phyloP scores from a whole-genome alignment of 331 rosid species.

The Arachis monticola region DNA sequence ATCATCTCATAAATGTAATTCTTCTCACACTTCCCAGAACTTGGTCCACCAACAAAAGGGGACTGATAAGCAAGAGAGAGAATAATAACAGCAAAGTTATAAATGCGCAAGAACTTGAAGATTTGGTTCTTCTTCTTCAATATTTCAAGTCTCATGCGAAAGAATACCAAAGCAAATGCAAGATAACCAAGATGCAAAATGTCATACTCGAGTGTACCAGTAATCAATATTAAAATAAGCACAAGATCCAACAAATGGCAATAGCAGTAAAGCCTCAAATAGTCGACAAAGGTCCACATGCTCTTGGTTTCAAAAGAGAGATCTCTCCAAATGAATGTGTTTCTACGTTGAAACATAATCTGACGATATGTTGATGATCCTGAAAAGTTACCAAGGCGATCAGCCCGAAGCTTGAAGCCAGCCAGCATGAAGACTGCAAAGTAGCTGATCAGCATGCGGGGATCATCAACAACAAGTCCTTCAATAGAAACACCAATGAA shows the following conservation, averaged over 20 bases:
- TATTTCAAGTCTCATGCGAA: constrained; percentile 90
- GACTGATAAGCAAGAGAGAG: constrained; percentile 96
- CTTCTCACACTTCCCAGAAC: constrained; percentile 74
- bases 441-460: constrained; percentile 84
- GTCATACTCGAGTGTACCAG: constrained; percentile 98
- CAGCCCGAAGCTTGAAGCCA: constrained; percentile 93
- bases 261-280: constrained; percentile 92
- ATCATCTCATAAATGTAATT: constrained; percentile 78
- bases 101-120: constrained; percentile 90
- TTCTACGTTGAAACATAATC: constrained; percentile 78
- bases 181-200: constrained; percentile 98
- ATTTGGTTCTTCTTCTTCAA: constrained; percentile 92
- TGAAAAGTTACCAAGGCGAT: constrained; percentile 62
- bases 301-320: constrained; percentile 98
- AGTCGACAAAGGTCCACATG: constrained; percentile 99
- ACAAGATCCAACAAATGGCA: constrained; percentile 95
- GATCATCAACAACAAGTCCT: constrained; percentile 88
- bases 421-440: constrained; percentile 90
- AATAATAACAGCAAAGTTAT: constrained; percentile 81
- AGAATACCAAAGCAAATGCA: constrained; percentile 92
- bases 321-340: constrained; percentile 89
- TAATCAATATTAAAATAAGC: constrained; percentile 79
- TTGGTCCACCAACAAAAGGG: constrained; percentile 83
- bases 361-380: constrained; percentile 74
- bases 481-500: constrained; percentile 35